A percentile compares a stretch with the other conserved stretches of the same genome.
These are phyloP conservation scores for Carnegiea gigantea DNA, from an alignment of 179 eudicot species.

Conservation along the genomic window DNA sequence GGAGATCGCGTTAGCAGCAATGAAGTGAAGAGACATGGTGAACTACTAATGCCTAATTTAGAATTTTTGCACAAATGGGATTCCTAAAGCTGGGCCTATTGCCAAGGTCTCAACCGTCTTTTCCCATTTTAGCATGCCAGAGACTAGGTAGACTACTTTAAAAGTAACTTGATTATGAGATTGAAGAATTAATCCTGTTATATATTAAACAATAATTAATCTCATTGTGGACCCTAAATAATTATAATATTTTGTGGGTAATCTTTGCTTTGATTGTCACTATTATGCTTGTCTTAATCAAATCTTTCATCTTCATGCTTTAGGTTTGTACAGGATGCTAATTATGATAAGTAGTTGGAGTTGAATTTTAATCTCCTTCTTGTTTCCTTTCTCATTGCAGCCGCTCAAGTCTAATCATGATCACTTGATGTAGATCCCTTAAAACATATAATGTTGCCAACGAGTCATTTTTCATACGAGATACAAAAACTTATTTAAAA, in stretches of 20 bases:
- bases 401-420: not conserved
- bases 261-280: constrained; percentile 1
- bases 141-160: not conserved
- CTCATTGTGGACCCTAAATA: not conserved
- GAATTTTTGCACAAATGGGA: not conserved
- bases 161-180: not conserved
- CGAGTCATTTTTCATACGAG: too few relatives aligned
- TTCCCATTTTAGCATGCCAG: not conserved
- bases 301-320: constrained; percentile 3
- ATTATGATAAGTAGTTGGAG: not conserved
- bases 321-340: not conserved
- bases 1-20: too few relatives aligned
- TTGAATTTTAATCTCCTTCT: not conserved
- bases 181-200: too few relatives aligned
- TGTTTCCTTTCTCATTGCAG: not conserved
- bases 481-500: too few relatives aligned
- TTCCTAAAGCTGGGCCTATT: not conserved
- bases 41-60: constrained; percentile 2
- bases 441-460: too few relatives aligned
- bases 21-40: not conserved
- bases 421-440: too few relatives aligned
- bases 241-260: not conserved
- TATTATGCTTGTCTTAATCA: constrained; percentile 8
- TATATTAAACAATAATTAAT: not conserved
- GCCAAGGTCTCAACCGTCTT: constrained; percentile 6